Evolutionary conservation across 352 stramenopile species (phyloP).

Genomic region (Globisporangium takayamanum): DNA sequence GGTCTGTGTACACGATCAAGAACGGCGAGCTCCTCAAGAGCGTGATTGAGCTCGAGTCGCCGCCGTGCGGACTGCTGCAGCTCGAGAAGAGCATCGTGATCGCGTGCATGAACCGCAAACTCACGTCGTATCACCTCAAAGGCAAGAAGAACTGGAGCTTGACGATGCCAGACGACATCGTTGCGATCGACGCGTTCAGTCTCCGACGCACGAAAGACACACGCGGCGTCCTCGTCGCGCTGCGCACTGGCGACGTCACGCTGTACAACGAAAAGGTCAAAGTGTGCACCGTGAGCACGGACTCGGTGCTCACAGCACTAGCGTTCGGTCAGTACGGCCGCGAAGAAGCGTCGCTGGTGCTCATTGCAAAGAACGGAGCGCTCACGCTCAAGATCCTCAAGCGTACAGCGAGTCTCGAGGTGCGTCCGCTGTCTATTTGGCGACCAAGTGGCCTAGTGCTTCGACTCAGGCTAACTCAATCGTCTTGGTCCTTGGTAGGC

Average conservation of each 20-base stretch:
- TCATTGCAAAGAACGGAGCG: conserved; percentile 73
- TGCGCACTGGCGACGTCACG: conserved; percentile 79
- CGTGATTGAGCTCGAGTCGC: conserved; percentile 84
- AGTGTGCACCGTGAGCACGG: conserved; percentile 63
- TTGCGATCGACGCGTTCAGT: conserved; percentile 73
- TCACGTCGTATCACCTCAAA: conserved; percentile 88
- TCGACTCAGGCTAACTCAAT: neutral
- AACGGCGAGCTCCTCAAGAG: conserved; percentile 83
- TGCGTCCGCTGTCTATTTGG: neutral
- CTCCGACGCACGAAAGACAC: conserved; percentile 69
- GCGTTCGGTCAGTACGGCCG: conserved; percentile 84
- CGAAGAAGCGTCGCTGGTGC: conserved; percentile 81
- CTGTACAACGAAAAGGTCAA: conserved; percentile 89
- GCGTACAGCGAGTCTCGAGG: conserved; percentile 73
- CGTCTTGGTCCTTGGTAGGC: conserved; percentile 11
- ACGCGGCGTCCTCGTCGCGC: conserved; percentile 72
- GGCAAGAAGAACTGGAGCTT: conserved; percentile 90
- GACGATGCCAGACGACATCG: conserved; percentile 77
- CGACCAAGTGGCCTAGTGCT: neutral
- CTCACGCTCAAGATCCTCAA: conserved; percentile 88
- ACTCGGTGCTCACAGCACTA: conserved; percentile 68
- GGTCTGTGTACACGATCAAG: conserved; percentile 88
- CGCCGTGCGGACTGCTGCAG: conserved; percentile 65
- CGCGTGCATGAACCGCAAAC: conserved; percentile 80
- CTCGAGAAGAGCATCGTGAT: conserved; percentile 84